Evolutionary conservation across 371 early-diverging fungal species (phyloP).

Genomic region (Thermomucor indicae-seudaticae): DNA sequence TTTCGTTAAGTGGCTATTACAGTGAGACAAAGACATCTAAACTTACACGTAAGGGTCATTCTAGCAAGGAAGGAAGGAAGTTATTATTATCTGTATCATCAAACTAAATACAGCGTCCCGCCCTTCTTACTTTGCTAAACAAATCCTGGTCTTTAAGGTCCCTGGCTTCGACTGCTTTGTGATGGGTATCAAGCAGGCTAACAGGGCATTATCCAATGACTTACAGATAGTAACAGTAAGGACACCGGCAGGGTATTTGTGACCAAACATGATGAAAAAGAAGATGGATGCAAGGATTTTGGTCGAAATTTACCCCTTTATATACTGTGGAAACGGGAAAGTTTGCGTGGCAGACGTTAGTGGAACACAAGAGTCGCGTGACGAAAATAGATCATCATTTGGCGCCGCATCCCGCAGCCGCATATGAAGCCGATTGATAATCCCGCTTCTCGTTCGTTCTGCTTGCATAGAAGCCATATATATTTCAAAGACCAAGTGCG

Average conservation of each 20-base stretch:
- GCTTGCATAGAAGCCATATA: no score
- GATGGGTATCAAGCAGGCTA: neutral
- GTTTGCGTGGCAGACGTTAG: no score
- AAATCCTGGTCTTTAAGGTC: slow-evolving; percentile 28
- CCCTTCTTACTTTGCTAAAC: slow-evolving; percentile 10
- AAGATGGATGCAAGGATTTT: neutral
- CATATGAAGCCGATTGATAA: no score
- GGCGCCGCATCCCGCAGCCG: no score
- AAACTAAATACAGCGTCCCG: neutral
- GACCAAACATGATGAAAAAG: neutral
- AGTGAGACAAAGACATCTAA: neutral
- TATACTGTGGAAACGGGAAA: no score
- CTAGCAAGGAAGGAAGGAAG: neutral
- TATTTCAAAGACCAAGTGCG: no score
- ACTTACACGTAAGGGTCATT: slow-evolving; percentile 27
- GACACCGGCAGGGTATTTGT: slow-evolving; percentile 13
- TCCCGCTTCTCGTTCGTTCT: no score
- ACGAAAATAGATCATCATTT: no score
- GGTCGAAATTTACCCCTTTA: no score
- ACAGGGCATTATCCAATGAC: neutral
- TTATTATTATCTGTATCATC: neutral
- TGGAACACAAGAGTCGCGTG: no score
- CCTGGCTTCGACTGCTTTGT: slow-evolving; percentile 21
- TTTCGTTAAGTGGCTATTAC: neutral
- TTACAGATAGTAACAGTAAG: slow-evolving; percentile 28